A percentile compares a stretch with the other conserved stretches of the same genome.
Evolutionary conservation across 2,329 filamentous ascomycete genomes (phyloP).

Genomic region (Aureobasidium lini): DNA sequence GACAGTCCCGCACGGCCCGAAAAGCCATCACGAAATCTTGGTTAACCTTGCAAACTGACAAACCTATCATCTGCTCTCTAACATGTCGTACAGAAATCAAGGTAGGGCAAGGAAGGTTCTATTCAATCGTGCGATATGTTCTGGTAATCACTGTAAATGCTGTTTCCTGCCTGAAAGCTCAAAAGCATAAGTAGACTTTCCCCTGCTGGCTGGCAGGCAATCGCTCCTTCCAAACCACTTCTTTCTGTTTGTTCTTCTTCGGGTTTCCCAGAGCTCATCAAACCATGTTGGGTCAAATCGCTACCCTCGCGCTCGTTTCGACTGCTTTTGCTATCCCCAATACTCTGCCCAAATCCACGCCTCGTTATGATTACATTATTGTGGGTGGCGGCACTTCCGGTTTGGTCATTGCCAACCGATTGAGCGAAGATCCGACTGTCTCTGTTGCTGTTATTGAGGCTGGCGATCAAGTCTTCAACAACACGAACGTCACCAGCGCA

Average conservation of each 20-base stretch:
- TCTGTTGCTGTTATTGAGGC: slow-evolving; percentile 2
- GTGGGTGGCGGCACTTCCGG: slow-evolving; percentile 33
- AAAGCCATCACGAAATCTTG: not conserved
- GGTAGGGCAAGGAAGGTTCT: not conserved
- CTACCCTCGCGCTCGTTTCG: not conserved
- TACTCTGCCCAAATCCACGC: not conserved
- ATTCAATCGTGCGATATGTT: not conserved
- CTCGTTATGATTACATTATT: slow-evolving; percentile 31
- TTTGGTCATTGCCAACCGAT: slow-evolving; percentile 30
- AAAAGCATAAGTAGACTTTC: not conserved
- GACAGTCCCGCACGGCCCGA: not conserved
- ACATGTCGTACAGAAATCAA: not conserved
- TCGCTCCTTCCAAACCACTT: not conserved
- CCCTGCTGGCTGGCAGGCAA: not conserved
- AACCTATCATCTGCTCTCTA: not conserved
- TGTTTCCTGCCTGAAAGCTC: not conserved
- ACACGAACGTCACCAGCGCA: not conserved
- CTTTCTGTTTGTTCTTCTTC: not conserved
- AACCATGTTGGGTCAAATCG: not conserved
- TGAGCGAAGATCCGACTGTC: slow-evolving; percentile 17
- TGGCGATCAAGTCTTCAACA: slow-evolving; percentile 1
- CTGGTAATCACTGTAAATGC: not conserved
- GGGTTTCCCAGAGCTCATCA: not conserved
- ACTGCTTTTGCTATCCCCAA: not conserved
- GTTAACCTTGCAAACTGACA: not conserved